Evolutionary conservation across 805 yeast species (phyloP), one percentile per base, ranked within the genome.

Genomic region (Lachancea sp.): DNA sequence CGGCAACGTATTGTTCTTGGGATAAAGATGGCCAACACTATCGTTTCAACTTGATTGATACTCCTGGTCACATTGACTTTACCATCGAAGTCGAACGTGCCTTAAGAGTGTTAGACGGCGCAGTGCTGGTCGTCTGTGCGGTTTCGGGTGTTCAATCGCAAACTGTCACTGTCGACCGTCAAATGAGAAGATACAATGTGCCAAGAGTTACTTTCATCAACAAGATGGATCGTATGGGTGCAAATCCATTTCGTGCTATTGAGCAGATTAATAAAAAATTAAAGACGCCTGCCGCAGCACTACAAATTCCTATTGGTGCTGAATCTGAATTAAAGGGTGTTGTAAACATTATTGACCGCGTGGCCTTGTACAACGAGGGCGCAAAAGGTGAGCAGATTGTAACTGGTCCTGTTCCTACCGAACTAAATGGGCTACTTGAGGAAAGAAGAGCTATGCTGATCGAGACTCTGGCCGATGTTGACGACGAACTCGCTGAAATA

Each of bases 221-320:
- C 69, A 92, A 92, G 71, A 89, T 92, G 97, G 99, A 92, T 66
- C 80, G 99, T 63, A 86, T 92, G 96, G 99, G 99, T 51, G 85
- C 98, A 41, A 81, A 92, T 65, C 99, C 99, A 17, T 92, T 94
- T 82, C 77, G 75, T 48, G 96, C 94, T 43, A 83, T 92, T 55
- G 95, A 85, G 43, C 97, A 90, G 69, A 75, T 92, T 54, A 87
- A 90, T 67, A 52, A 67, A 40, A 92, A 92, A 63, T 75, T 92
- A 61, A 86, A 80, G 65, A 86, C 88, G 31, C 86, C 96, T 18
- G 97, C 97, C 47, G 97, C 97, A 45, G 96, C 97, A 15, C 77
- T 92, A 46, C 99, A 92, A 70, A 95, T 92, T 38, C 98, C 99
- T 36, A 92, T 92, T 59, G 99, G 99, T 41, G 75, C 86, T 30